Evolutionary conservation across 176 grass and related monocot species (phyloP).

Genomic region (Aegilops bicornis): DNA sequence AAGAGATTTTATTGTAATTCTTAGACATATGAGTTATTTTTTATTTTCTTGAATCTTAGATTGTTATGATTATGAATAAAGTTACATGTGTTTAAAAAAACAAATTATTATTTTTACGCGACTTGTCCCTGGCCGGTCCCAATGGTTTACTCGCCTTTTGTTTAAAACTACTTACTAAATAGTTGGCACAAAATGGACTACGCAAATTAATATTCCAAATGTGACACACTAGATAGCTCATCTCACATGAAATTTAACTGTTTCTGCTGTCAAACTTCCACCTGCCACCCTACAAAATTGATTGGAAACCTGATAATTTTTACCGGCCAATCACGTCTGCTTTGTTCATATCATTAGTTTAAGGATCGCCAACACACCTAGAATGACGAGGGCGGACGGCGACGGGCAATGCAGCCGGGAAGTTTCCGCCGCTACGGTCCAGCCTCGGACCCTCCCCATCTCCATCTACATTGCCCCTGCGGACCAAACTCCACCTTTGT

Average conservation of each 20-base stretch:
- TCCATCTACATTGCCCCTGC: conserved; percentile 17
- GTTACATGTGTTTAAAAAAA: too few relatives aligned
- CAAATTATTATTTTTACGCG: too few relatives aligned
- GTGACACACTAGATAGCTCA: not conserved
- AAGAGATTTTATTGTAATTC: too few relatives aligned
- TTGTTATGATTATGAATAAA: too few relatives aligned
- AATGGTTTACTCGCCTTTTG: too few relatives aligned
- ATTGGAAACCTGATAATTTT: not conserved
- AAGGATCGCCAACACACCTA: not conserved
- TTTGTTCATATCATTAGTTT: conserved; percentile 41
- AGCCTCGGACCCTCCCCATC: not conserved
- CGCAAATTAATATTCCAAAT: not conserved
- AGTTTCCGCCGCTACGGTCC: conserved; percentile 42
- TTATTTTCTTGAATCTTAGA: too few relatives aligned
- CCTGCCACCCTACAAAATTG: not conserved
- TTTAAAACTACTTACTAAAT: too few relatives aligned
- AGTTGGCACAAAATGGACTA: too few relatives aligned
- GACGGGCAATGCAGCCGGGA: conserved; percentile 29
- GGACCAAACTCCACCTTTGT: conserved; percentile 12
- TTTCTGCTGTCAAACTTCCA: conserved; percentile 8
- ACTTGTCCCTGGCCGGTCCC: too few relatives aligned
- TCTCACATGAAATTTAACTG: not conserved
- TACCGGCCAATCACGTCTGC: conserved; percentile 27
- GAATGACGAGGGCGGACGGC: conserved; percentile 20
- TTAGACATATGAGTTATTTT: too few relatives aligned